Evolutionary conservation across 495 filamentous ascomycete genomes (phyloP).

Genomic region (Trichoderma virens): DNA sequence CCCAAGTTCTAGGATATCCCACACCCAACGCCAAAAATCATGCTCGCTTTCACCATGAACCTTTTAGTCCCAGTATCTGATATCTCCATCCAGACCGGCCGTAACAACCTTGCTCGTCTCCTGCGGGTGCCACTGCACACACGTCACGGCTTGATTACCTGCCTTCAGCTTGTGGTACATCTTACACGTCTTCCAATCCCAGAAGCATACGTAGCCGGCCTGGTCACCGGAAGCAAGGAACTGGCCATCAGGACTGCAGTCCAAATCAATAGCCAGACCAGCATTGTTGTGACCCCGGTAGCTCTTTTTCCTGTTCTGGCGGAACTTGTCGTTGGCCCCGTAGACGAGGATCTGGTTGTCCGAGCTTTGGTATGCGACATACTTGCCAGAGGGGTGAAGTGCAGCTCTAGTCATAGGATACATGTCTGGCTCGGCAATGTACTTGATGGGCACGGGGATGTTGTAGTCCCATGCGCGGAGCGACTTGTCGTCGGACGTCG

Average conservation of each 20-base stretch:
- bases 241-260: constrained; percentile 82
- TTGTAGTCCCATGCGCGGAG: constrained; percentile 96
- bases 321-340: constrained; percentile 86
- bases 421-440: constrained; percentile 95
- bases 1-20: background rate
- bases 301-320: constrained; percentile 92
- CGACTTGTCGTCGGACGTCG: constrained; percentile 93
- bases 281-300: constrained; percentile 94
- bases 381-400: constrained; percentile 81
- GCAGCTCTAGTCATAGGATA: constrained; percentile 78
- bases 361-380: constrained; percentile 81
- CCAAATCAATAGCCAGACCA: constrained; percentile 85
- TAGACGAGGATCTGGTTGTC: constrained; percentile 98
- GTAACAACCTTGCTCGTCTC: constrained; percentile 91
- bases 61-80: constrained; percentile 89
- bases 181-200: constrained; percentile 98
- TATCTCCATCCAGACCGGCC: constrained; percentile 77
- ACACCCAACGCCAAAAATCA: background rate
- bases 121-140: constrained; percentile 86
- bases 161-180: constrained; percentile 94
- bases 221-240: constrained; percentile 79
- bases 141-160: constrained; percentile 68
- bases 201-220: constrained; percentile 86
- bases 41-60: background rate
- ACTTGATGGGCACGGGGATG: constrained; percentile 66